phyloP scores from a whole-genome alignment of 495 filamentous ascomycete species.

The Aspergillus ostianus region DNA sequence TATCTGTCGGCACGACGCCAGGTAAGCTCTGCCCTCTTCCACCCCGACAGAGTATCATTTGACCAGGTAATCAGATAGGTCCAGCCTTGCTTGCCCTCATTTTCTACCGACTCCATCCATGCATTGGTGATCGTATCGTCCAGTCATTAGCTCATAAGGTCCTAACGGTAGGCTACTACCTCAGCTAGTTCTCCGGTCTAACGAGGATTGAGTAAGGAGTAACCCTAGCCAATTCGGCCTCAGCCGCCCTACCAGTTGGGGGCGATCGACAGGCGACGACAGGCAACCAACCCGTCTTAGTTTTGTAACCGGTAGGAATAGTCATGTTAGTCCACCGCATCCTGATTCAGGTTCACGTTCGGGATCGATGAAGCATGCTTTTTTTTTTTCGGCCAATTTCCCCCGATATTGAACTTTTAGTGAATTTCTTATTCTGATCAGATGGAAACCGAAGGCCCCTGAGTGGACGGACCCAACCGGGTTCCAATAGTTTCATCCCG shows the following conservation, averaged over 20 bases:
- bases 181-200: not conserved
- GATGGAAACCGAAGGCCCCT: not conserved
- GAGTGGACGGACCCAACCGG: conserved; percentile 8
- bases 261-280: not conserved
- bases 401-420: not conserved
- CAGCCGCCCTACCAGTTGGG: not conserved
- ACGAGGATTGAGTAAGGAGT: not conserved
- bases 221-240: not conserved
- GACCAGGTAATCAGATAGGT: not conserved
- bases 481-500: conserved; percentile 1
- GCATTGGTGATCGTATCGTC: not conserved
- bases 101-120: not conserved
- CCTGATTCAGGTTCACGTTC: not conserved
- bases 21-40: not conserved
- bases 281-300: too few species aligned
- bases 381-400: not conserved
- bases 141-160: not conserved
- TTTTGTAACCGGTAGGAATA: not conserved
- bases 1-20: not conserved
- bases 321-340: not conserved
- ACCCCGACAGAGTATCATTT: not conserved
- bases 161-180: not conserved
- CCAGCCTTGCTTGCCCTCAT: not conserved
- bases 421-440: not conserved
- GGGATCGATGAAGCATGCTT: not conserved